A percentile compares a stretch with the other conserved stretches of the same genome.
phyloP scores from a whole-genome alignment of 768 basidiomycete genomes.

The Trametes maxima region DNA sequence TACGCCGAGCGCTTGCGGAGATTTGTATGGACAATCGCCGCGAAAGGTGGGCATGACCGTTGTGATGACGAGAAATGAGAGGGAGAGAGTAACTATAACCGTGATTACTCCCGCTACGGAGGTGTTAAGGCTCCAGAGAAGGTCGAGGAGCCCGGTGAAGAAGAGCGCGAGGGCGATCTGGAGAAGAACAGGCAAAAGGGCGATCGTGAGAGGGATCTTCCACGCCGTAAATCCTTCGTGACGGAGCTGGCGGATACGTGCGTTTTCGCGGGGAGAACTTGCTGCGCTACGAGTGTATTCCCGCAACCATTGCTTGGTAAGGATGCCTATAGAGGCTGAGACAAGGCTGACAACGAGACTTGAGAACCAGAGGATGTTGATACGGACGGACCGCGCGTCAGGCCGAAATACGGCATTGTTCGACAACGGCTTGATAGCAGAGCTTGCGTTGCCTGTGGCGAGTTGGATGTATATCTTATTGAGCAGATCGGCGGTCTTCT shows the following conservation, averaged over 20 bases:
- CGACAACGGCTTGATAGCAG: conserved; percentile 13
- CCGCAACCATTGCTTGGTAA: conserved; percentile 31
- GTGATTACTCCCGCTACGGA: conserved; percentile 22
- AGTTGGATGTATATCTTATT: conserved; percentile 1
- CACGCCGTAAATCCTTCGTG: conserved; percentile 27
- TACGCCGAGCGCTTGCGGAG: conserved; percentile 21
- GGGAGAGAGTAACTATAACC: conserved; percentile 8
- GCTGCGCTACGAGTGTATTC: conserved; percentile 23
- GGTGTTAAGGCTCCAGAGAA: conserved; percentile 23
- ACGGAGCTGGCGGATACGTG: conserved; percentile 26
- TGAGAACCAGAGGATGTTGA: conserved; percentile 29
- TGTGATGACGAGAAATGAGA: conserved; percentile 22
- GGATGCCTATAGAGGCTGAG: conserved; percentile 26
- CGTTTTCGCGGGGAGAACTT: conserved; percentile 24
- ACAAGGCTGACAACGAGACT: conserved; percentile 30
- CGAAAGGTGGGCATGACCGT: conserved; percentile 23
- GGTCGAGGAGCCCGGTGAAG: conserved; percentile 26
- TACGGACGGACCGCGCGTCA: conserved; percentile 11
- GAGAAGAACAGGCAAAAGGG: conserved; percentile 21
- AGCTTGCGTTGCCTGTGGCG: neutral
- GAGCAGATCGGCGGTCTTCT: conserved; percentile 3
- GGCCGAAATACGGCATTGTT: conserved; percentile 15
- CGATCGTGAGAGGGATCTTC: conserved; percentile 22
- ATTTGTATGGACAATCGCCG: conserved; percentile 25
- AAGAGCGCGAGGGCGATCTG: conserved; percentile 26